Evolutionary conservation across 202 grass and related monocot species (phyloP).

Genomic region (Panicum virgatum): DNA sequence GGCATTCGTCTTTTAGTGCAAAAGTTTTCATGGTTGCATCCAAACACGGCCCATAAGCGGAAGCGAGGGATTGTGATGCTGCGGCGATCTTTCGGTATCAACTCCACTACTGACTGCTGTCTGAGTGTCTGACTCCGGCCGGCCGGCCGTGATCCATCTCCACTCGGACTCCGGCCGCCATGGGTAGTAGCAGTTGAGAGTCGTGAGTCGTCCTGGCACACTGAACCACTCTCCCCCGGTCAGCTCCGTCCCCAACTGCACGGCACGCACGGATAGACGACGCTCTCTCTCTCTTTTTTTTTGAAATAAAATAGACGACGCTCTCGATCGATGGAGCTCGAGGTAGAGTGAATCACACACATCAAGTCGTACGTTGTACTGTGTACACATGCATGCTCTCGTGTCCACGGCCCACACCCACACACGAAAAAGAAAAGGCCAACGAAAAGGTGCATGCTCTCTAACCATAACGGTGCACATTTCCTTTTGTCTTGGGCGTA

Average conservation of each 20-base stretch:
- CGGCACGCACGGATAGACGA: background rate
- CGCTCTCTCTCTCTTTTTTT: too few relatives aligned
- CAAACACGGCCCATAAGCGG: too few relatives aligned
- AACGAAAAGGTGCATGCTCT: background rate
- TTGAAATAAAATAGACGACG: too few relatives aligned
- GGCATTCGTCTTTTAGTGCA: too few relatives aligned
- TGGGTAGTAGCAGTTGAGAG: background rate
- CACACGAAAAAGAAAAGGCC: background rate
- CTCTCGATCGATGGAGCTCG: background rate
- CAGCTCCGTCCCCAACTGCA: slow-evolving; percentile 5
- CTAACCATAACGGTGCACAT: background rate
- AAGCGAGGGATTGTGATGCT: background rate
- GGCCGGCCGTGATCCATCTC: background rate
- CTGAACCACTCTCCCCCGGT: slow-evolving; percentile 4
- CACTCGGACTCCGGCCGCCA: background rate
- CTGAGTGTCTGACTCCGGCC: background rate
- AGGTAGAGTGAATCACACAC: slow-evolving; percentile 4
- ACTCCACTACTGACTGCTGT: too few relatives aligned
- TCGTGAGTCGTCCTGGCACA: background rate
- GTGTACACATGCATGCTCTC: background rate
- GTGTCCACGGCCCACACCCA: background rate
- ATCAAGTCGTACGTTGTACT: background rate
- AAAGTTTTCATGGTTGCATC: too few relatives aligned
- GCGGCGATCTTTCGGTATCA: slow-evolving; percentile 29
- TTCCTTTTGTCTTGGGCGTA: background rate